Percentiles rank a stretch among this genome's conserved stretches.
Conservation (phyloP, 2,329 filamentous ascomycete species). For the Cladosporium oxysporum region DNA sequence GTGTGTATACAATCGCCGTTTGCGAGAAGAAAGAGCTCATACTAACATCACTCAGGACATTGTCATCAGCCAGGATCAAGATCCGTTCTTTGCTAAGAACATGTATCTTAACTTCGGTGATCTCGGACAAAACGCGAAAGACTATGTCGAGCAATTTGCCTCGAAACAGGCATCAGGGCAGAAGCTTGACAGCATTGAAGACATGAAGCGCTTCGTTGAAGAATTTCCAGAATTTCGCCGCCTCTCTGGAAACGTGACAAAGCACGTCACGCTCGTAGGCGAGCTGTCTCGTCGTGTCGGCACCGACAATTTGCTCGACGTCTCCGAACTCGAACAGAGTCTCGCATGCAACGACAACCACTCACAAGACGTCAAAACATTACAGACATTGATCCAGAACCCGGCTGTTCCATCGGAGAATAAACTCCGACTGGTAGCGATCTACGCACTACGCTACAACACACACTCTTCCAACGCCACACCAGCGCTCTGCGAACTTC, state of each 20-base stretch:
- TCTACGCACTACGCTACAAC: slow-evolving; percentile 93
- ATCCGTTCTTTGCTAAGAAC: slow-evolving; percentile 98
- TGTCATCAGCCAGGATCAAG: slow-evolving; percentile 92
- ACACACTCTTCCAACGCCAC: slow-evolving; percentile 82
- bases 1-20: slow-evolving; percentile 25
- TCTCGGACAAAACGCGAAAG: slow-evolving; percentile 92
- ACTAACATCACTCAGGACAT: slow-evolving; percentile 62
- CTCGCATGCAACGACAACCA: slow-evolving; percentile 97
- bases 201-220: slow-evolving; percentile 99
- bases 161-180: slow-evolving; percentile 95
- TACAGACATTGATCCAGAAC: slow-evolving; percentile 84
- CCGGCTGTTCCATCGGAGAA: slow-evolving; percentile 74
- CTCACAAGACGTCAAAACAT: slow-evolving; percentile 81
- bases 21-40: not conserved
- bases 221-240: slow-evolving; percentile 98
- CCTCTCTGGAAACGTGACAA: slow-evolving; percentile 95
- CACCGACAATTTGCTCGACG: slow-evolving; percentile 84
- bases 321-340: slow-evolving; percentile 95
- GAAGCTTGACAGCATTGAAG: slow-evolving; percentile 93
- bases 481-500: slow-evolving; percentile 80
- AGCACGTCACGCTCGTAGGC: slow-evolving; percentile 93
- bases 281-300: slow-evolving; percentile 88
- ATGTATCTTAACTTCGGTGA: slow-evolving; percentile 99
- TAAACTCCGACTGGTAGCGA: slow-evolving; percentile 84
- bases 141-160: slow-evolving; percentile 98